phyloP scores from a whole-genome alignment of 495 filamentous ascomycete species.

The Lophiostoma macrostomum region DNA sequence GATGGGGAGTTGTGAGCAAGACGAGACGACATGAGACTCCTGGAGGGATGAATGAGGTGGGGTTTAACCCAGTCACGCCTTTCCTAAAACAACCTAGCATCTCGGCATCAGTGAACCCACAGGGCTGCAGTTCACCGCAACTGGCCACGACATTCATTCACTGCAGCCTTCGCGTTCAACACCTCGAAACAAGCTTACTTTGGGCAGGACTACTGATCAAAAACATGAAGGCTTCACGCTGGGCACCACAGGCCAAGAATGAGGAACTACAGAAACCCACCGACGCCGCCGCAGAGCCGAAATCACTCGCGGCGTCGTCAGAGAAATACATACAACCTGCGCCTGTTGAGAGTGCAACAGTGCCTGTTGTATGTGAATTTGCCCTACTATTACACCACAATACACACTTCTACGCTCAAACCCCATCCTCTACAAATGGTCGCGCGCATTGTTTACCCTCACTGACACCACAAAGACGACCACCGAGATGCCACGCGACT shows the following conservation, averaged over 20 bases:
- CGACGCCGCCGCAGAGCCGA: background rate
- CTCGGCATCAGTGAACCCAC: too few relatives aligned
- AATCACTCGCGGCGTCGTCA: background rate
- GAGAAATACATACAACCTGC: background rate
- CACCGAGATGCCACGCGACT: background rate
- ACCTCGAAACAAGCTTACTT: too few relatives aligned
- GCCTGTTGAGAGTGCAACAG: background rate
- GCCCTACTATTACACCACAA: background rate
- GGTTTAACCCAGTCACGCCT: too few relatives aligned
- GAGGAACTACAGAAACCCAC: background rate
- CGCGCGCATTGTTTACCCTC: background rate
- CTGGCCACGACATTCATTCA: too few relatives aligned
- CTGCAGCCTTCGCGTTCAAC: background rate
- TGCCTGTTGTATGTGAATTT: background rate
- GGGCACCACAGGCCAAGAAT: constrained; percentile 10
- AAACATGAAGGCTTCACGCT: constrained; percentile 17
- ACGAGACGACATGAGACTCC: too few relatives aligned
- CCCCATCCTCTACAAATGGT: background rate
- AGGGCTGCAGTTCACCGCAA: too few relatives aligned
- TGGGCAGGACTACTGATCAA: too few relatives aligned
- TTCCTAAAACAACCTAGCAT: too few relatives aligned
- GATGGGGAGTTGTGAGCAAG: too few relatives aligned
- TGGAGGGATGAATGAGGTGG: too few relatives aligned
- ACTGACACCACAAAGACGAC: background rate
- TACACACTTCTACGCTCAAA: background rate